A percentile compares a stretch with the other conserved stretches of the same genome.
Evolutionary conservation across 2,329 filamentous ascomycete species (phyloP).

Genomic region (Blastomyces percursus): DNA sequence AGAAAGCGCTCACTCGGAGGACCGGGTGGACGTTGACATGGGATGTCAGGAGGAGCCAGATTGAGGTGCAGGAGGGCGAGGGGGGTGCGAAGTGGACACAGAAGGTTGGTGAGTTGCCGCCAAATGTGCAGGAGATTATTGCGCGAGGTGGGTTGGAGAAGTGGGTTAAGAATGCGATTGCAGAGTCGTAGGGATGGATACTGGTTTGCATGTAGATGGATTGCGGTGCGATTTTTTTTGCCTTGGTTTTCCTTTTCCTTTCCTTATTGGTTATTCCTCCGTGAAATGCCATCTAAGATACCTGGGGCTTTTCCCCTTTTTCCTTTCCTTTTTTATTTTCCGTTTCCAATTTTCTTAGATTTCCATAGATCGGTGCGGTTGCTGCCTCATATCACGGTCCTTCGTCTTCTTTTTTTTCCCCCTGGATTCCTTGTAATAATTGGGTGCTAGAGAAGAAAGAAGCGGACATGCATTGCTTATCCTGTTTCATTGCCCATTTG

Average conservation of each 20-base stretch:
- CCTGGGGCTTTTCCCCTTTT: background rate
- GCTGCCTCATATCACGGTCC: background rate
- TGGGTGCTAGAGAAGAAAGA: background rate
- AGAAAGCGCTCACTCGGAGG: conserved; percentile 54
- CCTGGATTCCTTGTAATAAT: background rate
- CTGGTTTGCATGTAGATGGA: background rate
- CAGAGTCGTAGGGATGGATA: background rate
- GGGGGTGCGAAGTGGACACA: conserved; percentile 58
- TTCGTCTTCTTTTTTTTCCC: background rate
- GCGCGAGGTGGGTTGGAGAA: conserved; percentile 66
- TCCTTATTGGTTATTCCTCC: background rate
- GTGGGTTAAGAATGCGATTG: conserved; percentile 66
- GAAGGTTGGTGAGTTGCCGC: conserved; percentile 70
- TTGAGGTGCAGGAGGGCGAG: conserved; percentile 59
- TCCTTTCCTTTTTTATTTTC: background rate
- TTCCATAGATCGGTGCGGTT: background rate
- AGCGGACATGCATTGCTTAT: background rate
- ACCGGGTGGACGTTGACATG: conserved; percentile 77
- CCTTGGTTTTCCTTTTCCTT: background rate
- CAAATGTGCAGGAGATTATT: conserved; percentile 80
- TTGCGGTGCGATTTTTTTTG: background rate
- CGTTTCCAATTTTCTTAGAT: background rate
- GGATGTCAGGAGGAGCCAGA: conserved; percentile 63
- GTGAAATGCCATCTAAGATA: background rate
- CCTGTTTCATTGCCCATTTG: background rate